These are phyloP conservation scores for Metarhizium robertsii DNA, from an alignment of 2,329 filamentous ascomycete genomes.

Conservation along the genomic window DNA sequence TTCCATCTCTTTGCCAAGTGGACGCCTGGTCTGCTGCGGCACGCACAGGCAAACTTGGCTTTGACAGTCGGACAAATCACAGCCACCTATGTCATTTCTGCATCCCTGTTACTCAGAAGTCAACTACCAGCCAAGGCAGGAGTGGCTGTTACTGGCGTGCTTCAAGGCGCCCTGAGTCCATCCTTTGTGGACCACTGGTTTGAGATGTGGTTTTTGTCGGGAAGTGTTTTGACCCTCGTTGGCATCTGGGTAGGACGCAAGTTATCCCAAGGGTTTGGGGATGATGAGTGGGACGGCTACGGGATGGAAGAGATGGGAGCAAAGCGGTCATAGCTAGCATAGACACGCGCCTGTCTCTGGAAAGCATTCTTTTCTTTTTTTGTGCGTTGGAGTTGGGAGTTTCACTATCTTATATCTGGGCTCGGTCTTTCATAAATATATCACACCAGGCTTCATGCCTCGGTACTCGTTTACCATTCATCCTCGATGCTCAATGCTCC, in stretches of 20 bases:
- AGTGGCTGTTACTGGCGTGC: slow-evolving; percentile 64
- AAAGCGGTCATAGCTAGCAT: slow-evolving; percentile 45
- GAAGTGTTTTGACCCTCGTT: slow-evolving; percentile 54
- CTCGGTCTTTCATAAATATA: no score
- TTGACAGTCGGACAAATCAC: slow-evolving; percentile 72
- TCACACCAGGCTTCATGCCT: no score
- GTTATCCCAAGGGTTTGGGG: slow-evolving; percentile 31
- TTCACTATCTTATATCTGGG: no score
- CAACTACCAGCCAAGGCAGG: slow-evolving; percentile 72
- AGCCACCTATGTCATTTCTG: slow-evolving; percentile 78
- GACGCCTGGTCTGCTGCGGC: slow-evolving; percentile 60
- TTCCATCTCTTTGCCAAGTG: slow-evolving; percentile 72
- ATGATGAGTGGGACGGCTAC: slow-evolving; percentile 52
- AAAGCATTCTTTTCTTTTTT: no score
- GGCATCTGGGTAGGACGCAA: slow-evolving; percentile 66
- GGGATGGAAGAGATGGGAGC: slow-evolving; percentile 61
- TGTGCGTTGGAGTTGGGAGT: no score
- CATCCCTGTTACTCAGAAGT: slow-evolving; percentile 65
- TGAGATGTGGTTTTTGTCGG: slow-evolving; percentile 73
- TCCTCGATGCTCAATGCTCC: no score
- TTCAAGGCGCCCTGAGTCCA: slow-evolving; percentile 62
- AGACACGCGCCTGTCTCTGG: no score
- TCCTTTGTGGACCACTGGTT: slow-evolving; percentile 66
- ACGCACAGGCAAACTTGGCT: slow-evolving; percentile 68
- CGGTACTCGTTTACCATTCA: no score